phyloP scores from a whole-genome alignment of 345 rosid genomes.

The Viola odorata region DNA sequence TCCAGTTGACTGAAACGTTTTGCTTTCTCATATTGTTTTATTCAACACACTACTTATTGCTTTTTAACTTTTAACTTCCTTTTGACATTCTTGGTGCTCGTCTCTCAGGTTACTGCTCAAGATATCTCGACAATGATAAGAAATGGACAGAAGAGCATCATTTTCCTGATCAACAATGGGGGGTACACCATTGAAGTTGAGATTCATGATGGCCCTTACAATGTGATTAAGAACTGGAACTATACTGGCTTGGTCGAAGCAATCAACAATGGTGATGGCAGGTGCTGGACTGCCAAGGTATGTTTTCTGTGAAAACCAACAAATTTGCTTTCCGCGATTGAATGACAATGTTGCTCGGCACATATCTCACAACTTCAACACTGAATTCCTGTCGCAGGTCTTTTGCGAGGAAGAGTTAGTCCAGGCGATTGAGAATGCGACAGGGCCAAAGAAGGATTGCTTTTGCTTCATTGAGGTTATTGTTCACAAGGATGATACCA shows the following conservation, averaged over 20 bases:
- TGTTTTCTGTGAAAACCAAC: background rate
- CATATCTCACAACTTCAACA: too few relatives aligned
- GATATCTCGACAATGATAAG: constrained; percentile 73
- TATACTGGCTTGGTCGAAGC: constrained; percentile 67
- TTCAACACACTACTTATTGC: background rate
- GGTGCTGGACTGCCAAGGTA: constrained; percentile 82
- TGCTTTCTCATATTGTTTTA: background rate
- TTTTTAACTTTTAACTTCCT: background rate
- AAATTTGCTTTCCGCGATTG: too few relatives aligned
- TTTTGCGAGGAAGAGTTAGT: constrained; percentile 56
- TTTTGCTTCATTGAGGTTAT: constrained; percentile 76
- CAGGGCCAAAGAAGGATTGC: constrained; percentile 50
- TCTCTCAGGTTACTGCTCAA: constrained; percentile 60
- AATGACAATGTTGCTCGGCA: too few relatives aligned
- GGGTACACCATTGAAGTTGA: constrained; percentile 84
- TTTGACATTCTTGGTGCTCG: too few relatives aligned
- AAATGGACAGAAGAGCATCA: constrained; percentile 55
- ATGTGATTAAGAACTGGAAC: constrained; percentile 89
- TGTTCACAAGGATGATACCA: constrained; percentile 74
- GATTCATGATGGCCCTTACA: constrained; percentile 84
- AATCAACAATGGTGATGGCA: constrained; percentile 71
- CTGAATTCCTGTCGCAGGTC: constrained; percentile 33
- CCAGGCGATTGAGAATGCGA: constrained; percentile 51
- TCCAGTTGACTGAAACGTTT: background rate
- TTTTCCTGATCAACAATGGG: constrained; percentile 75